Evolutionary conservation across 345 rosid genomes (phyloP), one percentile per base, ranked within the genome.

Genomic region (Moringa oleifera): DNA sequence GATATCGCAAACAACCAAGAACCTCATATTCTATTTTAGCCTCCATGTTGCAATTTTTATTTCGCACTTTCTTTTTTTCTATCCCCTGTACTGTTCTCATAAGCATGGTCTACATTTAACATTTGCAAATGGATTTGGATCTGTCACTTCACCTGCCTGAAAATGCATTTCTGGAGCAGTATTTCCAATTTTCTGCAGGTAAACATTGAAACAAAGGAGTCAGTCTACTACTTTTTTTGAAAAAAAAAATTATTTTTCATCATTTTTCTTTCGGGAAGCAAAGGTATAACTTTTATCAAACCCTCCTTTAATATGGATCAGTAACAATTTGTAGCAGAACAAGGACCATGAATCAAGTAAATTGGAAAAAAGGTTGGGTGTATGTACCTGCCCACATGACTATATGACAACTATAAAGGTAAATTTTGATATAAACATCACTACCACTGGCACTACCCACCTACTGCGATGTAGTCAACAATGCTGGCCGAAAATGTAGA

Each of bases 401-500:
- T 58, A 41, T 33, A 47, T 23, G 33, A 45, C 61, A 58, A 7
- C 16, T 15, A 18, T 25, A 62, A 25, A 23, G 20, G 59, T 51
- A 23, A 52, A n/a, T n/a, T 59, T 47, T 51, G 54, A 50, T 28
- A 37, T 24, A 47, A 53, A 50, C 47, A 57, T 28, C 52, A 55
- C 33, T 52, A 49, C 15, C 22, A 18, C 47, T 41, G 19, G 41
- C 23, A 33, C 58, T 65, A 63, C 64, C 72, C 62, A 36, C 71
- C 58, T 68, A 73, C 62, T 63, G 63, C 51, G 62, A 56, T 41
- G 47, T 58, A 67, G 77, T 73, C 79, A 78, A 58, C 22, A 64
- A 56, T 49, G 36, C 36, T 66, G 33, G 64, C 67, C 13, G 50
- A 66, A 41, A 60, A 51, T 20, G 68, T 41, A 61, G 41, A 62